Evolutionary conservation across 2,329 filamentous ascomycete genomes (phyloP), one percentile per base, ranked within the genome.

Genomic region (Paracoccidioides lutzii): DNA sequence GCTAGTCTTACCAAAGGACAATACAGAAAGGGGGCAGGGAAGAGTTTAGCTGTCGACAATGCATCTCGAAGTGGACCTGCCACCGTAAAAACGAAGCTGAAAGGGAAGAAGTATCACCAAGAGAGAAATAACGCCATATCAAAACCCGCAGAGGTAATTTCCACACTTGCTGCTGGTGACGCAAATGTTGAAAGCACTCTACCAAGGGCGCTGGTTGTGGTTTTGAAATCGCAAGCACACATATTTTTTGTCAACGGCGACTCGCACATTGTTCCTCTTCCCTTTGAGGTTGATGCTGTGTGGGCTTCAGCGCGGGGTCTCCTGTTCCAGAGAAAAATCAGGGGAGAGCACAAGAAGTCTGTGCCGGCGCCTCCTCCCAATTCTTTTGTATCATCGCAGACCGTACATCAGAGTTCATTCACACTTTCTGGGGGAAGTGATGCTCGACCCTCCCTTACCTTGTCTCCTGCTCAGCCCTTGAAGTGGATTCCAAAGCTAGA

Each of bases 191-290:
- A 62, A 61, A 54, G 64, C 46, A 63, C 65, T 32, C 55, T 69
- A 60, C 67, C 75, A 64, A 67, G 84, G 65, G 90, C 91, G 4
- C 74, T 98, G 59, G 88, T 97, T 6, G 87, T 98, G 52, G 87
- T 97, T 62, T 81, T 98, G 61, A 90, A 88, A 71, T 90, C 88
- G 0, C 91, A 97, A 67, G 90, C 88, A 28, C 91, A 97, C 67
- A 82, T 98, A 61, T 94, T 90, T 75, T 96, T 94, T 67, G 79
- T 97, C 41, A 82, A 87, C 1, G 91, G 91, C 22, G 84, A 88
- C 38, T 93, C 82, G 66, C 88, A 98, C 77, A 82, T 95, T 57
- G 79, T 97, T 50, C 89, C 95, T 68, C 82, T 98, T 66, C 91
- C 91, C 1, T 98, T 98, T 66, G 90, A 97, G 71, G 87, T 96